Percentiles rank a stretch among this genome's conserved stretches.
Evolutionary conservation across 2,329 filamentous ascomycete genomes (phyloP).

Genomic region (Teratosphaeria epicoccoides): DNA sequence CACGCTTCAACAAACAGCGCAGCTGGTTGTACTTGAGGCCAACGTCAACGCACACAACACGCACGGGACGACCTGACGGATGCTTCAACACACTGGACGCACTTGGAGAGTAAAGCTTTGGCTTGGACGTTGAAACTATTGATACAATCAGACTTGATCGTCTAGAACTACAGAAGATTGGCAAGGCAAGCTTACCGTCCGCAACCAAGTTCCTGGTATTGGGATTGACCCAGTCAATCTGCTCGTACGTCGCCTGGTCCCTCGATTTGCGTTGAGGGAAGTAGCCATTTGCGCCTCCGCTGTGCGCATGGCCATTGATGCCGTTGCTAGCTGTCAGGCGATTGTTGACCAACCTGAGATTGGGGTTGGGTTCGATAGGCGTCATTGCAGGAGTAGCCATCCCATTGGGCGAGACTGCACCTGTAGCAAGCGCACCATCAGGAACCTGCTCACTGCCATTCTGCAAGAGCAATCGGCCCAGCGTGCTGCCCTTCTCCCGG

Average conservation of each 20-base stretch:
- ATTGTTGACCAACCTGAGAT: slow-evolving; percentile 20
- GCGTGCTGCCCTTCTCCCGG: slow-evolving; percentile 88
- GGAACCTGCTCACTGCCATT: slow-evolving; percentile 36
- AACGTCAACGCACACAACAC: slow-evolving; percentile 88
- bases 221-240: slow-evolving; percentile 80
- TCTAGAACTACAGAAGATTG: slow-evolving; percentile 14
- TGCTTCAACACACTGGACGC: slow-evolving; percentile 65
- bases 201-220: slow-evolving; percentile 88
- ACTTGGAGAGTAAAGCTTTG: slow-evolving; percentile 74
- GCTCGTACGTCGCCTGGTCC: slow-evolving; percentile 50
- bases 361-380: slow-evolving; percentile 23
- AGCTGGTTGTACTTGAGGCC: slow-evolving; percentile 98
- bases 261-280: slow-evolving; percentile 17
- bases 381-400: slow-evolving; percentile 28
- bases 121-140: slow-evolving; percentile 77
- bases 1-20: slow-evolving; percentile 79
- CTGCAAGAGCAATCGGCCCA: slow-evolving; percentile 76
- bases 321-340: slow-evolving; percentile 21
- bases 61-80: slow-evolving; percentile 74
- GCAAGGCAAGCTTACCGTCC: slow-evolving; percentile 58
- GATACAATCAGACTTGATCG: slow-evolving; percentile 19
- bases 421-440: slow-evolving; percentile 23
- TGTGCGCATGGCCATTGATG: slow-evolving; percentile 18
- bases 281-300: slow-evolving; percentile 18
- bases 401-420: slow-evolving; percentile 18